Conservation (phyloP, 163 green algal genomes). For the Chloromonas sp. region DNA sequence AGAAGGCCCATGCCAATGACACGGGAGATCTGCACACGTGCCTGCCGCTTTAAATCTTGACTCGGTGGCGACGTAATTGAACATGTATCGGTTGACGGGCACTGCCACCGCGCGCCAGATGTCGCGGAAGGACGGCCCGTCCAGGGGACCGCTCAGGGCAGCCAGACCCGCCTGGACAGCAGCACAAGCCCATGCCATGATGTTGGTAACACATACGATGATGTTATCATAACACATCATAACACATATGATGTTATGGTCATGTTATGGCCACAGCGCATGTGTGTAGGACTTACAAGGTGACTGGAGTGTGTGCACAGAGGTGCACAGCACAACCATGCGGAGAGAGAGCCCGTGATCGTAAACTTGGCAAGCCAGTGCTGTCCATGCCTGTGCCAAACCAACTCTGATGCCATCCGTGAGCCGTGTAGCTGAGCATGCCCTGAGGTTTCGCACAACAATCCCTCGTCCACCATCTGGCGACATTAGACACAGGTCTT, state of each 20-base stretch:
- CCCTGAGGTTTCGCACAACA: no score
- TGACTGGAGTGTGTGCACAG: no score
- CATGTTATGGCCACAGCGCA: no score
- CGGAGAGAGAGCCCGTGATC: no score
- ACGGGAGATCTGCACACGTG: constrained; percentile 18
- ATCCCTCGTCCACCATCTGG: no score
- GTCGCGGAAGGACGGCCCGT: constrained; percentile 25
- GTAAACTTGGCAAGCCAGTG: no score
- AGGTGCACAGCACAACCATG: no score
- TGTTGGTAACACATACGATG: background rate
- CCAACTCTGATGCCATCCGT: no score
- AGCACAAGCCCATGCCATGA: background rate
- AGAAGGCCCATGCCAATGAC: background rate
- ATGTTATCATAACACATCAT: background rate
- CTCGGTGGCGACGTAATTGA: constrained; percentile 70
- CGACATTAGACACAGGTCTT: no score
- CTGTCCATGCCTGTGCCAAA: no score
- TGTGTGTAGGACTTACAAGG: no score
- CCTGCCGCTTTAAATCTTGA: constrained; percentile 35
- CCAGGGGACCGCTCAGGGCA: background rate
- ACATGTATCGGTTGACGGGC: constrained; percentile 60
- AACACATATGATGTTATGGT: background rate
- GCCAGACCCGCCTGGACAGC: background rate
- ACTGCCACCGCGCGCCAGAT: constrained; percentile 29
- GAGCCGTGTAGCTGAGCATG: no score